A percentile compares a stretch with the other conserved stretches of the same genome.
These are phyloP conservation scores for Lizonia empirigonia DNA, from an alignment of 2,329 filamentous ascomycete species.

Conservation along the genomic window DNA sequence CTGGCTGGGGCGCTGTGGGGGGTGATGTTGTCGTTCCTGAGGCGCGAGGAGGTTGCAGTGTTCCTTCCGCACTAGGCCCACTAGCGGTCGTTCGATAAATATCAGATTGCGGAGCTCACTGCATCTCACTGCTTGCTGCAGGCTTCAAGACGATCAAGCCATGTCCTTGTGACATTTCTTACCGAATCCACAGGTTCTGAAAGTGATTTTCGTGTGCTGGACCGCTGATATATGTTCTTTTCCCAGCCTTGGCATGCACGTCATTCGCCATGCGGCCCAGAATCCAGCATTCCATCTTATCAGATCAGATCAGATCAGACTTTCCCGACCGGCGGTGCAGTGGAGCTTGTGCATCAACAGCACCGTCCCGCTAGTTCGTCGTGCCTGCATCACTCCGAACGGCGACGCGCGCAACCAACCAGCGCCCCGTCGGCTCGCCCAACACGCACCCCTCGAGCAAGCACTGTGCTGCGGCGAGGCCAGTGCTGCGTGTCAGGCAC, in stretches of 20 bases:
- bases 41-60: constrained; percentile 29
- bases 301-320: constrained; percentile 26
- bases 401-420: too few species aligned
- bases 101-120: not conserved
- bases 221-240: not conserved
- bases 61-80: not conserved
- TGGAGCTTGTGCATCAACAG: constrained; percentile 17
- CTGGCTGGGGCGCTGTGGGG: constrained; percentile 17
- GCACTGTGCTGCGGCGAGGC: too few species aligned
- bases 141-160: not conserved
- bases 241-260: constrained; percentile 24
- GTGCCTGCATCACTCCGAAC: constrained; percentile 18
- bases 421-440: too few species aligned
- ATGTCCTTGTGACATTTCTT: not conserved
- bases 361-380: constrained; percentile 29
- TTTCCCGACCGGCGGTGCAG: constrained; percentile 19
- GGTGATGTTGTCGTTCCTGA: constrained; percentile 26
- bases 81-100: constrained; percentile 15
- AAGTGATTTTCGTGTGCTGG: too few species aligned
- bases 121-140: not conserved
- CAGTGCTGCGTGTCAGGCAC: too few species aligned
- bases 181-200: not conserved
- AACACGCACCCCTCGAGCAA: too few species aligned
- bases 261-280: constrained; percentile 22
- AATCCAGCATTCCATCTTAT: constrained; percentile 27